Evolutionary conservation across 139 green algal genomes (phyloP), one percentile per base, ranked within the genome.

Genomic region (Picochlorum sp.): DNA sequence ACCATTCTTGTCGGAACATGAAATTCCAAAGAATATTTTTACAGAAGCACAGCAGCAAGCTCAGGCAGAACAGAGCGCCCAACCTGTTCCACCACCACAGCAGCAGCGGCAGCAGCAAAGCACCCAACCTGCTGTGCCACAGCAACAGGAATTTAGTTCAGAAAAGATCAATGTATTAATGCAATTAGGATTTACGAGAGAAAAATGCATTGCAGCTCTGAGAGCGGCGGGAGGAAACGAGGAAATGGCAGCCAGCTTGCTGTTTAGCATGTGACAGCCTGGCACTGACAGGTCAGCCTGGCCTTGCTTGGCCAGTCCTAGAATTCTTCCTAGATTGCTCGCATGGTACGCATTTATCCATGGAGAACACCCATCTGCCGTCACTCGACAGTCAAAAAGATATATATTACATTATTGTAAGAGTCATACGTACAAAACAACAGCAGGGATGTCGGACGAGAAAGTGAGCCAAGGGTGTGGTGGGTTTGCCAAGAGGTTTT

Each of bases 1-100:
- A 67, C 77, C 78, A n/a, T 96, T 96, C 71, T 80, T 96, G 37
- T 41, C 81, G 2, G 85, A 92, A 54, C 73, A 81, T 58, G 68
- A 77, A 66, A 49, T 79, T 20, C 73, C 73, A 10, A 67, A 60
- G 18, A 24, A 28, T 18, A 45, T 66, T n/a, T 45, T 44, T 2
- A 24, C 15, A 31, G 11, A 56, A 49, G 14, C 14, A 20, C 14
- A 59, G 21, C 34, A 55, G 18, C 51, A 59, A 37, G 20, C 51
- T 59, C 20, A 18, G 21, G 13, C 51, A 30, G 51, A 59, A 30
- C 51, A 59, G 30, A 41, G 34, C 34, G 9, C 34, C 34, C 47
- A 54, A 54, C 47, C 18, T 15, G 45, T 18, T 20, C 18, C 47
- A 59, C 51, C 51, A 59, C 51, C 51, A 38, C 14, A 58, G 28